Conservation (phyloP, 768 basidiomycete genomes). For the Kwoniella bestiolae region DNA sequence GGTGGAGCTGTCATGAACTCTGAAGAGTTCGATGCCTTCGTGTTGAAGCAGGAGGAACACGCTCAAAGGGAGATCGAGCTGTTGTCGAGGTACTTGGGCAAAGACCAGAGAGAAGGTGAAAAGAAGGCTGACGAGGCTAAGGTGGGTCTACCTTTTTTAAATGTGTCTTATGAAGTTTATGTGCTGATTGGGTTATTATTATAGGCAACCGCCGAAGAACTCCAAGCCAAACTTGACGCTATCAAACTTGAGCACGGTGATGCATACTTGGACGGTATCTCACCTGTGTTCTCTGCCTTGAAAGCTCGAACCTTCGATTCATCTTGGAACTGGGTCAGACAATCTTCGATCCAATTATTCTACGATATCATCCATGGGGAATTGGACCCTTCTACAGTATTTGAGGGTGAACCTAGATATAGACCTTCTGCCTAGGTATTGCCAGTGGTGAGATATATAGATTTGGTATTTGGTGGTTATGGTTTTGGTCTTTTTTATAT, state of each 20-base stretch:
- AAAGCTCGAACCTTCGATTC: constrained; percentile 99
- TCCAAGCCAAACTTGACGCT: constrained; percentile 85
- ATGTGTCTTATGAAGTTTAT: neutral
- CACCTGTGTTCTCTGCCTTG: constrained; percentile 89
- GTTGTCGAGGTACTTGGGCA: constrained; percentile 93
- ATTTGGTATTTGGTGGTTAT: neutral
- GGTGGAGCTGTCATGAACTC: constrained; percentile 89
- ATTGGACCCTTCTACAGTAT: constrained; percentile 47
- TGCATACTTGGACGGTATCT: constrained; percentile 87
- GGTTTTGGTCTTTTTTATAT: neutral
- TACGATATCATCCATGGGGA: constrained; percentile 95
- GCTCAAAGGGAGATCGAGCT: constrained; percentile 92
- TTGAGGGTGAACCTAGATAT: constrained; percentile 42
- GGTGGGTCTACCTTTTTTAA: constrained; percentile 62
- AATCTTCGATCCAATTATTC: constrained; percentile 94
- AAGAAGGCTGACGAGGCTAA: constrained; percentile 86
- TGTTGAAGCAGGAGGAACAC: constrained; percentile 87
- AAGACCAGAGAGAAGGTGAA: constrained; percentile 90
- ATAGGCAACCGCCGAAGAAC: constrained; percentile 57
- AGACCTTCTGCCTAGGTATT: neutral
- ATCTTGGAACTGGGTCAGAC: constrained; percentile 99
- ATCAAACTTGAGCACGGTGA: constrained; percentile 93
- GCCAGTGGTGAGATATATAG: neutral
- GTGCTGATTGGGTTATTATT: constrained; percentile 16
- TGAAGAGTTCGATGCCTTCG: constrained; percentile 97